These are phyloP conservation scores for Mycosphaerella arachidis DNA, from an alignment of 2,329 filamentous ascomycete species.

Conservation along the genomic window DNA sequence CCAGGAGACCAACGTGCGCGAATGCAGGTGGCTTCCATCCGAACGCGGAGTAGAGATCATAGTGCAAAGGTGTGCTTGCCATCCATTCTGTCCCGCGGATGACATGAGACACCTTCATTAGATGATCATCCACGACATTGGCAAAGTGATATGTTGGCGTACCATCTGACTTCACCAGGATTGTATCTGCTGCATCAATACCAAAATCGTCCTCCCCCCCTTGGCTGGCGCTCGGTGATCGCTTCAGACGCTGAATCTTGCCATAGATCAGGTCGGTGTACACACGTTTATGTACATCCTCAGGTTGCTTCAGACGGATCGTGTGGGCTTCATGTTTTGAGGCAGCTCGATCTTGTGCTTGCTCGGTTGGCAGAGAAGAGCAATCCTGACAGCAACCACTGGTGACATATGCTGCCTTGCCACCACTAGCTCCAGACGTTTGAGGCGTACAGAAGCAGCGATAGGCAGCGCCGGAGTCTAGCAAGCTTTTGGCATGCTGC, in stretches of 20 bases:
- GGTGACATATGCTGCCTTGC: conserved; percentile 59
- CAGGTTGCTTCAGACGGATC: conserved; percentile 66
- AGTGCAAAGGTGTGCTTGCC: conserved; percentile 78
- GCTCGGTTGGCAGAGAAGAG: conserved; percentile 57
- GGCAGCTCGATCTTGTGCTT: conserved; percentile 66
- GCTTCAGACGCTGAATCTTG: conserved; percentile 45
- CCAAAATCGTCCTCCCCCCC: conserved; percentile 32
- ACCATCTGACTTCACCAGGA: conserved; percentile 86
- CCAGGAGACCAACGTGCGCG: conserved; percentile 47
- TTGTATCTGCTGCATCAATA: conserved; percentile 69
- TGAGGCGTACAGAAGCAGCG: conserved; percentile 79
- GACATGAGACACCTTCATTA: conserved; percentile 94
- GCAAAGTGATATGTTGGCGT: conserved; percentile 95
- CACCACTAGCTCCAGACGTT: conserved; percentile 40
- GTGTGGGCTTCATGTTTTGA: conserved; percentile 65
- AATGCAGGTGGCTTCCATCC: conserved; percentile 47
- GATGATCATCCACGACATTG: conserved; percentile 92
- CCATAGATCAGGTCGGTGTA: conserved; percentile 81
- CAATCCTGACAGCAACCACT: conserved; percentile 70
- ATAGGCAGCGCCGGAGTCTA: conserved; percentile 73
- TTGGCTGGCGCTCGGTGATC: conserved; percentile 24
- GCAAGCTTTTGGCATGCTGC: conserved; percentile 62
- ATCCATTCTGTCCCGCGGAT: conserved; percentile 96
- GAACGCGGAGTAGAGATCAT: conserved; percentile 51
- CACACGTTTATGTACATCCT: conserved; percentile 50